These are phyloP conservation scores for Phytophthora macrochlamydospora DNA, from an alignment of 352 stramenopile species.

Conservation along the genomic window DNA sequence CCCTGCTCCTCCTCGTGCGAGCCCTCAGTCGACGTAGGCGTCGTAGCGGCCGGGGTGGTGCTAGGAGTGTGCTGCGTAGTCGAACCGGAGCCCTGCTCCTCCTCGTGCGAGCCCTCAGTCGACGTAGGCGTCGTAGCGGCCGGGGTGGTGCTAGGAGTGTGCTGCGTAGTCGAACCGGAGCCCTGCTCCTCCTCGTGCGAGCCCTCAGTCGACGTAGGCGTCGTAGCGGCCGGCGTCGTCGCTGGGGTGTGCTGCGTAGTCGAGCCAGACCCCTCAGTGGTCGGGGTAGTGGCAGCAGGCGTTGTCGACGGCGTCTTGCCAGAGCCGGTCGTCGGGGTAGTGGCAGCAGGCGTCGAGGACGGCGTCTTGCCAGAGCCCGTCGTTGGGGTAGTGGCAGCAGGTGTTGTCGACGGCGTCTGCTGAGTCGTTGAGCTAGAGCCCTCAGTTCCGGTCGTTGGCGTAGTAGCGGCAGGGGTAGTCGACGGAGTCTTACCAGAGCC, in stretches of 20 bases:
- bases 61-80: not conserved
- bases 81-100: not conserved
- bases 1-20: slow-evolving; percentile 3
- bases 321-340: not conserved
- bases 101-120: too few species aligned
- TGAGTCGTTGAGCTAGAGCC: too few species aligned
- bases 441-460: too few species aligned
- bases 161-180: too few species aligned
- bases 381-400: slow-evolving; percentile 3
- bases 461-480: slow-evolving; percentile 5
- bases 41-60: slow-evolving; percentile 14
- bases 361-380: not conserved
- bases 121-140: too few species aligned
- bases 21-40: not conserved
- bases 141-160: too few species aligned
- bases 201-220: not conserved
- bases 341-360: not conserved
- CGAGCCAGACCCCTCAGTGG: not conserved
- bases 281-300: slow-evolving; percentile 1
- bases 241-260: too few species aligned
- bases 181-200: too few species aligned
- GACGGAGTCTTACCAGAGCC: slow-evolving; percentile 2
- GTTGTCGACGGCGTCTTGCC: not conserved
- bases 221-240: not conserved
- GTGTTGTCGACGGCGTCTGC: slow-evolving; percentile 1